These are phyloP conservation scores for Ochromonas danica DNA, from an alignment of 108 stramenopile genomes.

Conservation along the genomic window DNA sequence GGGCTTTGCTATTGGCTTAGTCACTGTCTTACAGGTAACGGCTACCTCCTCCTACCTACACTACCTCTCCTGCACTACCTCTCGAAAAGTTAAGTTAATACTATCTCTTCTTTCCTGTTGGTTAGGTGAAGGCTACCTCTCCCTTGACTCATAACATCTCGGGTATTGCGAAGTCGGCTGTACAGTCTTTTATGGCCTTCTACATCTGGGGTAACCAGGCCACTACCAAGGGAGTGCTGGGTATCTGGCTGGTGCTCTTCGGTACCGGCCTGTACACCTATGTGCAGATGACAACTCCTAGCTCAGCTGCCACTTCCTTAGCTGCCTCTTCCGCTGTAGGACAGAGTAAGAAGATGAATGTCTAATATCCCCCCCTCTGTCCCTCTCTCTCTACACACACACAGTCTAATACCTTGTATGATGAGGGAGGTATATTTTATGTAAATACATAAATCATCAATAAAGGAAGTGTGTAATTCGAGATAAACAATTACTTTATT, in stretches of 20 bases:
- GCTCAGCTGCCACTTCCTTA: neutral
- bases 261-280: constrained; percentile 76
- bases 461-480: too few relatives aligned
- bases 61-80: constrained; percentile 87
- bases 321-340: neutral
- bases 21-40: constrained; percentile 88
- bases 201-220: constrained; percentile 84
- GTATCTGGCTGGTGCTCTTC: constrained; percentile 76
- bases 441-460: too few relatives aligned
- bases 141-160: constrained; percentile 92
- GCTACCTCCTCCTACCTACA: constrained; percentile 86
- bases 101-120: neutral
- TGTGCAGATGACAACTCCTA: constrained; percentile 46
- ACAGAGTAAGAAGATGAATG: neutral
- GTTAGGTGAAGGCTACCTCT: constrained; percentile 77
- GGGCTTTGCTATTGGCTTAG: constrained; percentile 91
- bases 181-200: constrained; percentile 74
- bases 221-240: constrained; percentile 71
- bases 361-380: too few relatives aligned
- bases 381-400: too few relatives aligned
- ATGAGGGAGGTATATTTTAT: too few relatives aligned
- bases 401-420: too few relatives aligned
- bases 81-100: neutral
- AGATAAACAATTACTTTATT: too few relatives aligned
- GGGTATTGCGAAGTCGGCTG: constrained; percentile 85